Percentiles rank a stretch among this genome's conserved stretches.
These are phyloP conservation scores for Inonotus hispidus DNA, from an alignment of 1,284 basidiomycete genomes.

Conservation along the genomic window DNA sequence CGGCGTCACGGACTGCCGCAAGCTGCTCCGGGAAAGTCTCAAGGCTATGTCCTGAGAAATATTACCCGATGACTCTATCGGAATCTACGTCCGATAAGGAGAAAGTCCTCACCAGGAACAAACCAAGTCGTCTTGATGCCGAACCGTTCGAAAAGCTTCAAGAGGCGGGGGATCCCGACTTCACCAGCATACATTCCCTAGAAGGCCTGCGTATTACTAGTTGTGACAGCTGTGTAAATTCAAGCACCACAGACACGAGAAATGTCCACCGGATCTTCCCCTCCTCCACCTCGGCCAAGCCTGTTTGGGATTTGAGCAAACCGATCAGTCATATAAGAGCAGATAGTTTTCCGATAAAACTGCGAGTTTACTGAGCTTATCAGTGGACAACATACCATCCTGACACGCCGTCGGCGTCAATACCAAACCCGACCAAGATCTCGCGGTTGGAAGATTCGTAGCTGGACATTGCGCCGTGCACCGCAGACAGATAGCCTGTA, in stretches of 20 bases:
- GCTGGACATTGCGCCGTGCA: not conserved
- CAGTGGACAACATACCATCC: slow-evolving; percentile 43
- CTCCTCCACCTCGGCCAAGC: slow-evolving; percentile 68
- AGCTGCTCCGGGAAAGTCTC: slow-evolving; percentile 67
- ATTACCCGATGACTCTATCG: not conserved
- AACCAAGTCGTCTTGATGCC: slow-evolving; percentile 67
- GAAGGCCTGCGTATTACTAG: not conserved
- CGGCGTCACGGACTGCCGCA: slow-evolving; percentile 59
- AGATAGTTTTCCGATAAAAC: too few species aligned
- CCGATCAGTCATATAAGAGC: too few species aligned
- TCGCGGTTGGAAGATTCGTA: slow-evolving; percentile 12
- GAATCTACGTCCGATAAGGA: not conserved
- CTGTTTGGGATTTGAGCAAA: slow-evolving; percentile 27
- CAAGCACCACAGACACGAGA: slow-evolving; percentile 39
- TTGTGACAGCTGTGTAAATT: not conserved
- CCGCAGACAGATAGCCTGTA: not conserved
- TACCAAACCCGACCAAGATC: slow-evolving; percentile 48
- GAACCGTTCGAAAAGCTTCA: slow-evolving; percentile 72
- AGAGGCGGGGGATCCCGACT: slow-evolving; percentile 60
- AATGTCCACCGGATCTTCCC: slow-evolving; percentile 61
- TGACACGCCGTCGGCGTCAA: slow-evolving; percentile 61
- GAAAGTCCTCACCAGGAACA: slow-evolving; percentile 47
- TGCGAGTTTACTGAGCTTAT: not conserved
- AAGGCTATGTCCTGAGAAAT: slow-evolving; percentile 50
- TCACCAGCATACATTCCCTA: slow-evolving; percentile 72